Evolutionary conservation across 495 filamentous ascomycete species (phyloP), one percentile per base, ranked within the genome.

Genomic region (Antarctomyces pellizariae): DNA sequence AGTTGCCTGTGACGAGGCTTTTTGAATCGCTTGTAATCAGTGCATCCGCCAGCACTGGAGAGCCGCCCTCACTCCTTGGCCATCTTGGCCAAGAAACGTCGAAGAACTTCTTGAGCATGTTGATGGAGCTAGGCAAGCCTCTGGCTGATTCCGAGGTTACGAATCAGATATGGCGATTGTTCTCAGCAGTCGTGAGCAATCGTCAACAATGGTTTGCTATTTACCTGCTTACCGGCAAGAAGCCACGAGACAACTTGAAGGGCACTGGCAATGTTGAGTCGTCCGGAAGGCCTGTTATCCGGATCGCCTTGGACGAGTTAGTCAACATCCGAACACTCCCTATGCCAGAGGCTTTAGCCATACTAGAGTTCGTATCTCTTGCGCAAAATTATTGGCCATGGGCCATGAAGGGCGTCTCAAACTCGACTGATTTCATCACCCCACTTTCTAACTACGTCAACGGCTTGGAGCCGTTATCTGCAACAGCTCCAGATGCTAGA

Each of bases 131-230:
- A n/a, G 76, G 83, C 36, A 67, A 64, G 37, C 82, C 82, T 7
- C 53, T 84, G 16, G 49, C 57, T 26, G 57, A 76, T 36, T 46
- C 54, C 3, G 39, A 50, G 4, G 53, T 80, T 21, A 59, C 71
- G 13, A 56, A 64, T 25, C 53, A 57, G 13, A 71, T 80, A 26
- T 95, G 86, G 86, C 64, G 59, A 27, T 65, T 99, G 30, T 66
- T 93, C 17, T 73, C 84, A 15, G 70, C 68, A n/a, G 66, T 92
- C 24, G 62, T 95, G 24, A 75, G 77, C 39, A 82, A 76, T 41
- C 71, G 78, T 29, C 86, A 99, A 36, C 80, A 90, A 41, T 95
- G 89, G 72, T 71, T 99, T 52, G 70, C 84, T 0, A 78, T 90
- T 23, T 84, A 79, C 41, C 60, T 95, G 26, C 67, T 95, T 14